These are phyloP conservation scores for Kodamaea leandrae DNA, from an alignment of 805 yeast genomes.

Conservation along the genomic window DNA sequence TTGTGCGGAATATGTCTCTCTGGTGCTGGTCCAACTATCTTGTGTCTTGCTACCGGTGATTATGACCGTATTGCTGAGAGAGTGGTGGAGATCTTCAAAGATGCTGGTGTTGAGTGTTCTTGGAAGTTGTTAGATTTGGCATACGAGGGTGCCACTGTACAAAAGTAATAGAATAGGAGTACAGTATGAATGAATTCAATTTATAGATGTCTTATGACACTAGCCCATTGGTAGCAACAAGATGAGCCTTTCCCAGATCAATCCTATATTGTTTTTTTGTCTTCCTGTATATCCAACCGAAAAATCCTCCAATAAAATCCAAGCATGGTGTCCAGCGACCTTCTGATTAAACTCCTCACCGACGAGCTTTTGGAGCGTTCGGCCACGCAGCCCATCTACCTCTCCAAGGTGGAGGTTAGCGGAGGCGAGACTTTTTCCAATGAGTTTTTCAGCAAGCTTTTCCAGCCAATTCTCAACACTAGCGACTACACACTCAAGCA, in stretches of 20 bases:
- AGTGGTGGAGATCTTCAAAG: slow-evolving; percentile 65
- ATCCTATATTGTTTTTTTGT: slow-evolving; percentile 3
- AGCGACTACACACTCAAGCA: slow-evolving; percentile 44
- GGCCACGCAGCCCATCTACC: slow-evolving; percentile 33
- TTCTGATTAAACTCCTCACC: slow-evolving; percentile 16
- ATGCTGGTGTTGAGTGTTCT: slow-evolving; percentile 64
- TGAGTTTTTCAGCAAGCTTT: slow-evolving; percentile 45
- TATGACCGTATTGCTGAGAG: slow-evolving; percentile 79
- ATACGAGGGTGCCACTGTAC: slow-evolving; percentile 80
- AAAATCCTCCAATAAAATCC: slow-evolving; percentile 9
- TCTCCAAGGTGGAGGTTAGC: slow-evolving; percentile 35
- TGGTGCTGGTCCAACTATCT: slow-evolving; percentile 97
- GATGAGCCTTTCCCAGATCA: background rate
- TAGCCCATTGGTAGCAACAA: background rate
- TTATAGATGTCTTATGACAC: background rate
- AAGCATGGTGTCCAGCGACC: slow-evolving; percentile 9
- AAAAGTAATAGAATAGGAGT: slow-evolving; percentile 9
- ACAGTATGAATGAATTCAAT: background rate
- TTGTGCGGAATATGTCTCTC: slow-evolving; percentile 90
- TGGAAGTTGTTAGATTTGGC: slow-evolving; percentile 89
- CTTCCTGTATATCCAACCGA: no score
- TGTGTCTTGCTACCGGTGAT: slow-evolving; percentile 87
- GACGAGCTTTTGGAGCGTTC: slow-evolving; percentile 32
- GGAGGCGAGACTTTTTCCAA: slow-evolving; percentile 46
- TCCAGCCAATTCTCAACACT: slow-evolving; percentile 41